These are phyloP conservation scores for Protomyces inundatus DNA, from an alignment of 1,139 yeast genomes.

Conservation along the genomic window DNA sequence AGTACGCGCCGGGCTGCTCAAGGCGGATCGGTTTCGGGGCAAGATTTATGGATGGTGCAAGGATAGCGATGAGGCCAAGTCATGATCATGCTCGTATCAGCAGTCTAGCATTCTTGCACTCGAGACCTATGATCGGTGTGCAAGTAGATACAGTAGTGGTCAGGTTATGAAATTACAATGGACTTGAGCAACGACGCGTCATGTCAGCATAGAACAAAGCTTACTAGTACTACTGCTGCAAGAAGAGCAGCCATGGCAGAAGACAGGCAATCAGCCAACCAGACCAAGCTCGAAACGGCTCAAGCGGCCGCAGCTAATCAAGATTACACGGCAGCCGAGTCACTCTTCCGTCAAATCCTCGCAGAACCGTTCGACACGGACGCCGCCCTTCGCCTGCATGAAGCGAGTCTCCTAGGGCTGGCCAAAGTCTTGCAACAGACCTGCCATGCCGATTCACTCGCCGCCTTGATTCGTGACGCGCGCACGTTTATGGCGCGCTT, in stretches of 20 bases:
- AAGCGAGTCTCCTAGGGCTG: slow-evolving; percentile 39
- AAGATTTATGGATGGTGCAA: slow-evolving; percentile 24
- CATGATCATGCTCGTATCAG: too few relatives aligned
- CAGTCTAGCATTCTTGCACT: too few relatives aligned
- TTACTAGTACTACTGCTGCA: too few relatives aligned
- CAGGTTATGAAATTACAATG: too few relatives aligned
- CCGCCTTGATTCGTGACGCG: slow-evolving; percentile 61
- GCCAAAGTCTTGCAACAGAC: slow-evolving; percentile 29
- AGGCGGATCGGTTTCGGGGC: slow-evolving; percentile 20
- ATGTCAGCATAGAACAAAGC: too few relatives aligned
- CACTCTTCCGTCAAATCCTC: slow-evolving; percentile 1
- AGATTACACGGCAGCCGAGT: slow-evolving; percentile 16
- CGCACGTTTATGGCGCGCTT: slow-evolving; percentile 62
- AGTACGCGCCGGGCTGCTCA: slow-evolving; percentile 21
- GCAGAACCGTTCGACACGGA: slow-evolving; percentile 35
- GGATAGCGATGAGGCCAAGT: slow-evolving; percentile 3
- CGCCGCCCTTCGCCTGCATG: slow-evolving; percentile 40
- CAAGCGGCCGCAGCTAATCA: neutral
- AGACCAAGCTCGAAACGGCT: neutral
- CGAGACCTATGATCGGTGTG: too few relatives aligned
- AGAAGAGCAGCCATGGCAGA: neutral
- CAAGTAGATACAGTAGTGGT: too few relatives aligned
- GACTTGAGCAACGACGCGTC: too few relatives aligned
- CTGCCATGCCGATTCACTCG: slow-evolving; percentile 46
- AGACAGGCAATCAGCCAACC: neutral